Evolutionary conservation across 257 asterid genomes (phyloP).

Genomic region (Nicotiana obtusifolia): DNA sequence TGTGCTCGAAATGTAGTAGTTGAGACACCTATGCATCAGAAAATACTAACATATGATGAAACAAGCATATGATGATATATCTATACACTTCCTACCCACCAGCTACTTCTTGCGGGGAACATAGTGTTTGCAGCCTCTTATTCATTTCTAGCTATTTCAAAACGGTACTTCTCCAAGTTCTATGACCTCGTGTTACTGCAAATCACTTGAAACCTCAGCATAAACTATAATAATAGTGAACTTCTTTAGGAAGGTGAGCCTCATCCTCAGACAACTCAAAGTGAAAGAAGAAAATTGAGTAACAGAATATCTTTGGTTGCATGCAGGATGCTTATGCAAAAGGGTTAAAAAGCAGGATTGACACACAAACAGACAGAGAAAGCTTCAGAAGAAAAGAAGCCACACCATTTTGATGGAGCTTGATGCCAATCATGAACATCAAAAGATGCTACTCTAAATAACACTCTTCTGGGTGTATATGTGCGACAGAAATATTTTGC

Average conservation of each 20-base stretch:
- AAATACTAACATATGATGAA: neutral
- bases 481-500: neutral
- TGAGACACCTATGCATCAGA: neutral
- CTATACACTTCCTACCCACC: neutral
- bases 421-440: neutral
- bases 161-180: neutral
- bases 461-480: neutral
- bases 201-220: neutral
- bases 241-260: neutral
- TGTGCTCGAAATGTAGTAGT: neutral
- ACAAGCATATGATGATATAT: neutral
- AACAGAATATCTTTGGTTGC: neutral
- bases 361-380: neutral
- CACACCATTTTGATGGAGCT: neutral
- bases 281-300: neutral
- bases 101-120: neutral
- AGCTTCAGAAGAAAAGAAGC: neutral
- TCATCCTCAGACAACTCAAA: neutral
- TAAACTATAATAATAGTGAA: neutral
- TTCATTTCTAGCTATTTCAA: neutral
- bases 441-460: neutral
- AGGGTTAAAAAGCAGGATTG: neutral
- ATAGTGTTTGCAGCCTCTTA: neutral
- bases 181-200: neutral
- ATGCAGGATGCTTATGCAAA: neutral